Evolutionary conservation across 2,329 filamentous ascomycete genomes (phyloP).

Genomic region (Lizonia empirigonia): DNA sequence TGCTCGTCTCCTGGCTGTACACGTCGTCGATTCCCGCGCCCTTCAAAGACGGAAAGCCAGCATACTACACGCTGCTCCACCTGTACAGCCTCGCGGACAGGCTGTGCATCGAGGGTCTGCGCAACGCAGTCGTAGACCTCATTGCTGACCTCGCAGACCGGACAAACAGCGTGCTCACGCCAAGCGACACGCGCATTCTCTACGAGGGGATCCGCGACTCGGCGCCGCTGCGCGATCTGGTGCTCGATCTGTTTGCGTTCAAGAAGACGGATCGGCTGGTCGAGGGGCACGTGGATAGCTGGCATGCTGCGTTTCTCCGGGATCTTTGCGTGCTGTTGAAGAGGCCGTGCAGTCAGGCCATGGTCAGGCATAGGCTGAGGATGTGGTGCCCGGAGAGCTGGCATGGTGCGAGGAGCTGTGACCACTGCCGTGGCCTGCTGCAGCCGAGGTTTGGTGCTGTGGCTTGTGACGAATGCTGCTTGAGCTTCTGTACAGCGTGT

Average conservation of each 20-base stretch:
- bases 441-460: constrained; percentile 47
- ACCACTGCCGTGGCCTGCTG: constrained; percentile 46
- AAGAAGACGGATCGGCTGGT: constrained; percentile 59
- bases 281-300: constrained; percentile 53
- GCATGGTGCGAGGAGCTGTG: constrained; percentile 45
- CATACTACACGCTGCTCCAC: constrained; percentile 58
- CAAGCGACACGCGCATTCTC: constrained; percentile 55
- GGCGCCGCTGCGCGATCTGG: constrained; percentile 48
- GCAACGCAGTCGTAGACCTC: constrained; percentile 53
- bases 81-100: constrained; percentile 55
- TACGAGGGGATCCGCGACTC: constrained; percentile 52
- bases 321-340: constrained; percentile 56
- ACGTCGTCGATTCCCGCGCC: constrained; percentile 49
- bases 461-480: constrained; percentile 50
- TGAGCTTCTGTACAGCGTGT: constrained; percentile 51
- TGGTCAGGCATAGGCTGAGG: constrained; percentile 50
- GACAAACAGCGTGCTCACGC: constrained; percentile 58
- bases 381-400: constrained; percentile 49
- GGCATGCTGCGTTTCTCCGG: constrained; percentile 56
- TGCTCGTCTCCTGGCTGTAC: constrained; percentile 60
- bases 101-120: constrained; percentile 53
- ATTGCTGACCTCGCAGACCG: constrained; percentile 53
- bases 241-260: constrained; percentile 59
- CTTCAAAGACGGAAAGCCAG: constrained; percentile 54
- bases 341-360: constrained; percentile 50